phyloP scores from a whole-genome alignment of 2,329 filamentous ascomycete genomes.

The Fusarium torreyae region DNA sequence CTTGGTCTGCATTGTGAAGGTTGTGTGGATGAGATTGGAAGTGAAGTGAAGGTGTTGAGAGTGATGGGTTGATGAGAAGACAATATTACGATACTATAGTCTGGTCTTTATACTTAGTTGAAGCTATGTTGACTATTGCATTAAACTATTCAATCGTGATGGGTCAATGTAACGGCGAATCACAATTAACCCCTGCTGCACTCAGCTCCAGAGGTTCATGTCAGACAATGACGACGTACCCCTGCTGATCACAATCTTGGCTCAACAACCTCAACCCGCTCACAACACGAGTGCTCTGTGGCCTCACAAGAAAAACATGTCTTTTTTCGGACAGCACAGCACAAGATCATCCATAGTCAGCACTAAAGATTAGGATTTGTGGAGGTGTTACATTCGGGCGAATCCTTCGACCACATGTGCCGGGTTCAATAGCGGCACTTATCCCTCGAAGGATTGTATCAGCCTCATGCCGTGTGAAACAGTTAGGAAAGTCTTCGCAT shows the following conservation, averaged over 20 bases:
- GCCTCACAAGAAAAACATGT: not conserved
- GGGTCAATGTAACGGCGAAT: not conserved
- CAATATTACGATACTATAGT: not conserved
- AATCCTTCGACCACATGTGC: conserved; percentile 14
- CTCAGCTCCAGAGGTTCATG: conserved; percentile 1
- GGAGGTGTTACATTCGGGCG: not conserved
- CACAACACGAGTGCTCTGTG: not conserved
- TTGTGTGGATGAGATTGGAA: not conserved
- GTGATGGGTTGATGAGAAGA: not conserved
- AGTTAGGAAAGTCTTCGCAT: conserved; percentile 17
- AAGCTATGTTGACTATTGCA: not conserved
- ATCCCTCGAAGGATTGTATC: not conserved
- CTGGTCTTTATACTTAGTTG: conserved; percentile 11
- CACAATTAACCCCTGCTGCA: not conserved
- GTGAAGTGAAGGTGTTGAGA: not conserved
- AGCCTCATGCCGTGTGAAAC: conserved; percentile 4
- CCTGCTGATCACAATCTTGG: conserved; percentile 16
- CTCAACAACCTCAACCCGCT: not conserved
- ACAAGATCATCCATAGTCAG: not conserved
- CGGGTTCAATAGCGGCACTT: not conserved
- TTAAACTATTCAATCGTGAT: not conserved
- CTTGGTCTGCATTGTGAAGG: conserved; percentile 35
- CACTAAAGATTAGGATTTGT: not conserved
- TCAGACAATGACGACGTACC: not conserved
- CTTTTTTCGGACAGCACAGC: not conserved